These are phyloP conservation scores for Ophiocordyceps camponoti-rufipedis DNA, from an alignment of 2,329 filamentous ascomycete species.

Conservation along the genomic window DNA sequence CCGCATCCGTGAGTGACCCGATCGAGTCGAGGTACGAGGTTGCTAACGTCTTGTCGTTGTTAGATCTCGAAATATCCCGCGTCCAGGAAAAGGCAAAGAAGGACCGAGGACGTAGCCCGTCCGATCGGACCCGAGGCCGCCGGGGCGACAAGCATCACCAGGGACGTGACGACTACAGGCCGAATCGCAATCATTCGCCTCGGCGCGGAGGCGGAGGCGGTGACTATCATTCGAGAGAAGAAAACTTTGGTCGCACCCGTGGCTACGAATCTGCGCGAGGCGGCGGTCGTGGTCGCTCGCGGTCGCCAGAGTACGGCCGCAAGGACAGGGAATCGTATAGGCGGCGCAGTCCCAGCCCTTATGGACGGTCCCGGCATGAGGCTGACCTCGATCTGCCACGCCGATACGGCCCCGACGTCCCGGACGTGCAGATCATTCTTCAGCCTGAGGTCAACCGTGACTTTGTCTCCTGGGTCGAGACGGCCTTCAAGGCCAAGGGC, in stretches of 20 bases:
- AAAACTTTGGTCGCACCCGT: constrained; percentile 34
- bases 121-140: constrained; percentile 29
- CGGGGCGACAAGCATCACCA: constrained; percentile 25
- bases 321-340: constrained; percentile 36
- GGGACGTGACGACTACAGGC: constrained; percentile 45
- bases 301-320: constrained; percentile 37
- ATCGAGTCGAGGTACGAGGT: constrained; percentile 13
- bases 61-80: constrained; percentile 75
- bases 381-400: constrained; percentile 53
- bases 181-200: constrained; percentile 40
- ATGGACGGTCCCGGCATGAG: constrained; percentile 26
- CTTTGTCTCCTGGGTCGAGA: constrained; percentile 71
- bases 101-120: constrained; percentile 37
- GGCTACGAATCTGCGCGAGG: constrained; percentile 20
- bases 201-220: constrained; percentile 19
- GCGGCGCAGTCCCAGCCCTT: constrained; percentile 53
- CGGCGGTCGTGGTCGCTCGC: constrained; percentile 42
- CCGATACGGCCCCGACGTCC: constrained; percentile 56
- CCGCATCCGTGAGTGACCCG: constrained; percentile 60
- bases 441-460: constrained; percentile 60
- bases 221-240: constrained; percentile 42
- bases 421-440: constrained; percentile 77
- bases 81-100: constrained; percentile 58
- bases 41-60: neutral
- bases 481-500: constrained; percentile 50